phyloP scores from a whole-genome alignment of 1,284 basidiomycete genomes.

The Anthracocystis panici-leucophaei region DNA sequence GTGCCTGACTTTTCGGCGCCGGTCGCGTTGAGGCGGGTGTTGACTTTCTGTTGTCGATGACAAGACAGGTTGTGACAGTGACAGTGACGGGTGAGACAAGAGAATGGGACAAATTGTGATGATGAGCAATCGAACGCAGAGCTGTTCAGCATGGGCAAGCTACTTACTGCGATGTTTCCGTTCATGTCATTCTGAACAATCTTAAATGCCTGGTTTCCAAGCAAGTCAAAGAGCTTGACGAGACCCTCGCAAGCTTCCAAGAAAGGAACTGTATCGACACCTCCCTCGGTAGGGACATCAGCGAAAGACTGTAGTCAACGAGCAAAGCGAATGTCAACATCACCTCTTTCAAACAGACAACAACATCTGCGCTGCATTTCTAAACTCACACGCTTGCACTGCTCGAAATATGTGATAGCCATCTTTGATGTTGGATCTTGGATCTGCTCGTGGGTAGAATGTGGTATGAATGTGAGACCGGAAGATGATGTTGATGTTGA shows the following conservation, averaged over 20 bases:
- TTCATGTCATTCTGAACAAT: slow-evolving; percentile 89
- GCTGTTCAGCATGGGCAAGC: not conserved
- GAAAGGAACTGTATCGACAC: slow-evolving; percentile 89
- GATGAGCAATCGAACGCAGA: not conserved
- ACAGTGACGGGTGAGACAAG: too few relatives aligned
- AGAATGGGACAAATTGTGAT: not conserved
- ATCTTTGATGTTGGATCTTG: slow-evolving; percentile 11
- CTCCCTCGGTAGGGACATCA: slow-evolving; percentile 88
- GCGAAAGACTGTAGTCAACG: slow-evolving; percentile 58
- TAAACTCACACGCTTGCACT: slow-evolving; percentile 46
- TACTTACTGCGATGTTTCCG: slow-evolving; percentile 81
- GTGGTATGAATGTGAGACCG: not conserved
- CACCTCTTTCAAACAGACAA: not conserved
- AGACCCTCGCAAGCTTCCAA: slow-evolving; percentile 90
- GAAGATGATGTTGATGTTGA: not conserved
- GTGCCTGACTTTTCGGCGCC: slow-evolving; percentile 76
- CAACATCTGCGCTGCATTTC: not conserved
- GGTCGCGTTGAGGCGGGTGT: slow-evolving; percentile 80
- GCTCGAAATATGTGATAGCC: slow-evolving; percentile 49
- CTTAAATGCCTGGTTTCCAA: slow-evolving; percentile 86
- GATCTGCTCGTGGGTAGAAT: not conserved
- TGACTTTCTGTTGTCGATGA: slow-evolving; percentile 72
- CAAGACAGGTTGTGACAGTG: too few relatives aligned
- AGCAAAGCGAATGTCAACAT: slow-evolving; percentile 3
- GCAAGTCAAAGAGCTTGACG: slow-evolving; percentile 92